Conservation (phyloP, 2,329 filamentous ascomycete species). For the Intubia oerlemansii region DNA sequence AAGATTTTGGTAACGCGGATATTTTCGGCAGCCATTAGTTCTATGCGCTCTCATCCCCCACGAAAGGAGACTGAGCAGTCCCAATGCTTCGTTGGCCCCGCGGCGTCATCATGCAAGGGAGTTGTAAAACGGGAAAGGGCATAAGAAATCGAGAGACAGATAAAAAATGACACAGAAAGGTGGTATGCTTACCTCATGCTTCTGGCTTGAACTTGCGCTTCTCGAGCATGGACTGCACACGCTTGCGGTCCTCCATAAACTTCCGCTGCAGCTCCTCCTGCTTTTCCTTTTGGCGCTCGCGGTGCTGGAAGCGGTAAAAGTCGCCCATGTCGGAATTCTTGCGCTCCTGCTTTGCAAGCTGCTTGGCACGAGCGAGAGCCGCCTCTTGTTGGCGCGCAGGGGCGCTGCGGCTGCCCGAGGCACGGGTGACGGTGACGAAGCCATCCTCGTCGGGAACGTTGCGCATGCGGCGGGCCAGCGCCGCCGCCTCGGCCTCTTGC, state of each 20-base stretch:
- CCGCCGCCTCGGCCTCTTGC: slow-evolving; percentile 43
- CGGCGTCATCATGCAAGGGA: slow-evolving; percentile 15
- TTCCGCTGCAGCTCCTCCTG: slow-evolving; percentile 45
- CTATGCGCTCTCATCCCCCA: too few species aligned
- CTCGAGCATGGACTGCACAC: slow-evolving; percentile 48
- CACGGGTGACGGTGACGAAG: slow-evolving; percentile 77
- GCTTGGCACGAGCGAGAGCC: slow-evolving; percentile 33
- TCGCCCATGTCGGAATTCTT: slow-evolving; percentile 42
- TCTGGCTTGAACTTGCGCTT: slow-evolving; percentile 38
- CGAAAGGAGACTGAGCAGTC: too few species aligned
- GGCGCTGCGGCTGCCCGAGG: slow-evolving; percentile 47
- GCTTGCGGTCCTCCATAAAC: slow-evolving; percentile 59
- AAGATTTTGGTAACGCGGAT: slow-evolving; percentile 22
- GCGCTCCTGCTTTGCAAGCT: slow-evolving; percentile 37
- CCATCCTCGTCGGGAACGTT: slow-evolving; percentile 84
- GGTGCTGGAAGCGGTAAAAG: slow-evolving; percentile 69
- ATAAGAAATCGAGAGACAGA: not conserved
- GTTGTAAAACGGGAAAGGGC: slow-evolving; percentile 1
- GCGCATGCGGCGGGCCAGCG: slow-evolving; percentile 40
- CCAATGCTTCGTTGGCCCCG: slow-evolving; percentile 19
- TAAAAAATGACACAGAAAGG: not conserved
- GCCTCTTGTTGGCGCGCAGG: slow-evolving; percentile 54
- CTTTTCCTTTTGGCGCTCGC: slow-evolving; percentile 58
- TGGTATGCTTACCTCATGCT: slow-evolving; percentile 15
- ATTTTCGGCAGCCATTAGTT: slow-evolving; percentile 23